Percentiles rank a stretch among this genome's conserved stretches.
phyloP scores from a whole-genome alignment of 306 rosid species.

The Ziziphus jujuba region DNA sequence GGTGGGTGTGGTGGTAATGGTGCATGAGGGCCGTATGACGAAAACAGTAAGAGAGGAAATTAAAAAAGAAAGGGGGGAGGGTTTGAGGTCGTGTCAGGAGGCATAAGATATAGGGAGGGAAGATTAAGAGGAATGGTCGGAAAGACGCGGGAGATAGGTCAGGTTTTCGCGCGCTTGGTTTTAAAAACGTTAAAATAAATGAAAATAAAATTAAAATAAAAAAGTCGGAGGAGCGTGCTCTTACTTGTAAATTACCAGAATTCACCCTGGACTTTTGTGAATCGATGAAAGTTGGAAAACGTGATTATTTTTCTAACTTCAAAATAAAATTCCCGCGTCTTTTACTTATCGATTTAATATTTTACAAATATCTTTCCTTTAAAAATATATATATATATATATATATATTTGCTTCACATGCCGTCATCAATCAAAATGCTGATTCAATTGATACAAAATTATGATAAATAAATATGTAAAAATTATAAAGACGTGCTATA shows the following conservation, averaged over 20 bases:
- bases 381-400: too few relatives aligned
- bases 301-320: neutral
- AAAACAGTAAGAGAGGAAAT: slow-evolving; percentile 9
- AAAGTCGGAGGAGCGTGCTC: slow-evolving; percentile 12
- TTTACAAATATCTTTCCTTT: too few relatives aligned
- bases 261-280: neutral
- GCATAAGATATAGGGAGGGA: slow-evolving; percentile 13
- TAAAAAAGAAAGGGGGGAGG: slow-evolving; percentile 29
- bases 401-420: too few relatives aligned
- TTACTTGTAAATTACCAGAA: neutral
- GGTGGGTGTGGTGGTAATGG: slow-evolving; percentile 31
- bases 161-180: slow-evolving; percentile 46
- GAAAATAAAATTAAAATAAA: too few relatives aligned
- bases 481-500: too few relatives aligned
- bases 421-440: too few relatives aligned
- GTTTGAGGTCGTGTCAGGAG: slow-evolving; percentile 42
- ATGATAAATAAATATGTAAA: too few relatives aligned
- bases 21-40: slow-evolving; percentile 35
- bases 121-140: neutral
- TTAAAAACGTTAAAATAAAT: slow-evolving; percentile 13
- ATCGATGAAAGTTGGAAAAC: neutral
- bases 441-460: too few relatives aligned
- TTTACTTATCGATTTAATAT: too few relatives aligned
- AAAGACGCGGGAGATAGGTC: slow-evolving; percentile 30
- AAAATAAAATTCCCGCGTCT: too few relatives aligned